Evolutionary conservation across 2,329 filamentous ascomycete species (phyloP).

Genomic region (Delphinella strobiligena): DNA sequence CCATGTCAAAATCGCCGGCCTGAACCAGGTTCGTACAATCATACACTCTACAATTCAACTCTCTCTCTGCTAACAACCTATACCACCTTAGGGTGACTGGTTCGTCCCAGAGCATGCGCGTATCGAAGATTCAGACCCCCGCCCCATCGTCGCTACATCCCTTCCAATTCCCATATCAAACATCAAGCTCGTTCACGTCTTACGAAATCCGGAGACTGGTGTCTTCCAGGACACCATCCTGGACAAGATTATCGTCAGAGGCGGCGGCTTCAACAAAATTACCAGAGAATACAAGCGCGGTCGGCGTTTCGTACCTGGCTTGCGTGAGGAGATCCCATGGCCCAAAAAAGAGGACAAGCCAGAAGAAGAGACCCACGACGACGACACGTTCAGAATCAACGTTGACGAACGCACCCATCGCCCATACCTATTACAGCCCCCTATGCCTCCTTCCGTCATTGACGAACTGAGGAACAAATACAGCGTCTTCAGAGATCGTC

Average conservation of each 20-base stretch:
- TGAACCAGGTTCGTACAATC: constrained; percentile 26
- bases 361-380: constrained; percentile 41
- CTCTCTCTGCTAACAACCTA: constrained; percentile 1
- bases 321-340: constrained; percentile 67
- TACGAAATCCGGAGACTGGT: constrained; percentile 55
- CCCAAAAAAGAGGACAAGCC: constrained; percentile 40
- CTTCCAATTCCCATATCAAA: constrained; percentile 53
- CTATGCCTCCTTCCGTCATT: constrained; percentile 67
- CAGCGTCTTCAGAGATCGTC: constrained; percentile 68
- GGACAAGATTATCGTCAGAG: constrained; percentile 46
- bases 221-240: constrained; percentile 62
- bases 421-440: constrained; percentile 63
- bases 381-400: constrained; percentile 64
- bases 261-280: constrained; percentile 26
- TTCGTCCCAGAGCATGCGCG: constrained; percentile 30
- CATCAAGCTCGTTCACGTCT: constrained; percentile 70
- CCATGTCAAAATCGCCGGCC: constrained; percentile 22
- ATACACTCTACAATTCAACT: background rate
- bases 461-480: constrained; percentile 79
- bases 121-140: constrained; percentile 24
- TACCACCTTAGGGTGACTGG: constrained; percentile 28
- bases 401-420: constrained; percentile 66
- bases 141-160: constrained; percentile 29
- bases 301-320: constrained; percentile 50
- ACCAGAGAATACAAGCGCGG: constrained; percentile 33